These are phyloP conservation scores for Graphilbum sp. DNA, from an alignment of 2,329 filamentous ascomycete genomes.

Conservation along the genomic window DNA sequence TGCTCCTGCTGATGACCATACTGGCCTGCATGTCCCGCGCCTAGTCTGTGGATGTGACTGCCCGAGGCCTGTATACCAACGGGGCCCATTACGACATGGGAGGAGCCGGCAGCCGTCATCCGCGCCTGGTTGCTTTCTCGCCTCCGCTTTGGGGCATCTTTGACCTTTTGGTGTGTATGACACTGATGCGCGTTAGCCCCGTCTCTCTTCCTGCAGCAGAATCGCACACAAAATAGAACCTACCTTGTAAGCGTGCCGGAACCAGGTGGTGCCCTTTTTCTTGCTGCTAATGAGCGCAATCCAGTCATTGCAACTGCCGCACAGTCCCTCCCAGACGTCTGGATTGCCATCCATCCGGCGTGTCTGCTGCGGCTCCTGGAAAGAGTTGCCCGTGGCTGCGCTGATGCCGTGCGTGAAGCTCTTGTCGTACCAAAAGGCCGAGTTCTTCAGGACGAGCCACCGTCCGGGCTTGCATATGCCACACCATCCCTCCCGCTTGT, in stretches of 20 bases:
- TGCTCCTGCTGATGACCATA: neutral
- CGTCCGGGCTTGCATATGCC: conserved; percentile 73
- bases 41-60: too few relatives aligned
- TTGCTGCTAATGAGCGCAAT: conserved; percentile 69
- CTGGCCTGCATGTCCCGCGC: too few relatives aligned
- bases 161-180: conserved; percentile 55
- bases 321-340: conserved; percentile 68
- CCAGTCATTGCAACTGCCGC: conserved; percentile 66
- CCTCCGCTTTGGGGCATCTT: conserved; percentile 52
- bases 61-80: too few relatives aligned
- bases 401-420: conserved; percentile 79
- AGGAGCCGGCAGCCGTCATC: conserved; percentile 17
- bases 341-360: conserved; percentile 65
- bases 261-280: conserved; percentile 89
- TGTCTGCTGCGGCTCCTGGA: conserved; percentile 61
- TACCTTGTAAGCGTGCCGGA: conserved; percentile 77
- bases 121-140: conserved; percentile 42
- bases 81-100: neutral
- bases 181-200: conserved; percentile 29
- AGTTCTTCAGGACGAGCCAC: conserved; percentile 82
- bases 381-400: conserved; percentile 61
- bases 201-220: too few relatives aligned
- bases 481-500: conserved; percentile 81
- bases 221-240: conserved; percentile 9
- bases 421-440: conserved; percentile 87